Evolutionary conservation across 202 grass and related monocot genomes (phyloP), one percentile per base, ranked within the genome.

Genomic region (Setaria viridis): DNA sequence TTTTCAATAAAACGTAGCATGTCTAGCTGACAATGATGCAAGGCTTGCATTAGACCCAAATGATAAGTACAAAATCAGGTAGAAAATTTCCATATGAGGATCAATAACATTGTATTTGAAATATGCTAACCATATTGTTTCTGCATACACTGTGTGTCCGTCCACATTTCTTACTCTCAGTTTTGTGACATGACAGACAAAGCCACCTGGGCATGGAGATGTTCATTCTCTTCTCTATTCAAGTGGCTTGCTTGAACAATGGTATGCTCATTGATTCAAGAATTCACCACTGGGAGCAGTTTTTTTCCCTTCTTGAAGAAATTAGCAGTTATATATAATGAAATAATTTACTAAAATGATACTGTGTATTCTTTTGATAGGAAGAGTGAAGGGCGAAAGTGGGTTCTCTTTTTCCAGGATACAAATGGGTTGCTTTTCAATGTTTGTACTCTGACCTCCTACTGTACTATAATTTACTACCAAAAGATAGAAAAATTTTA

Each of bases 161-260:
- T 77, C 9, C 51, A 60, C 42, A 19, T 89, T 85, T 74, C 70
- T 79, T 69, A 80, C 66, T 77, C 37, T 79, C 13, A 6, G 15
- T 87, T 92, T 84, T 80, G 2, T 78, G 17, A 85, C 65, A 84
- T 63, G 86, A 59, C 90, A 99, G 96, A 99, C 93, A 85, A 99
- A 99, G 54, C 96, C 96, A 80, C 96, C 95, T 90, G 96, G 96
- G 7, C 96, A 99, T 79, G 96, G 96, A n/a, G 96, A 99, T 91
- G 96, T 95, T 21, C 96, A 99, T 51, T 59, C 93, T 80, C 96
- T 99, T 66, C 93, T 99, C 86, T 99, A 94, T 91, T 94, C 93
- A 66, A 99, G 93, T 57, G 96, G 93, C 56, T 76, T 96, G 77
- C 96, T 99, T 70, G 84, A 92, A 39, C 84, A 91, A 80, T 99